These are phyloP conservation scores for Baudoinia panamericana DNA, from an alignment of 495 filamentous ascomycete genomes.

Conservation along the genomic window DNA sequence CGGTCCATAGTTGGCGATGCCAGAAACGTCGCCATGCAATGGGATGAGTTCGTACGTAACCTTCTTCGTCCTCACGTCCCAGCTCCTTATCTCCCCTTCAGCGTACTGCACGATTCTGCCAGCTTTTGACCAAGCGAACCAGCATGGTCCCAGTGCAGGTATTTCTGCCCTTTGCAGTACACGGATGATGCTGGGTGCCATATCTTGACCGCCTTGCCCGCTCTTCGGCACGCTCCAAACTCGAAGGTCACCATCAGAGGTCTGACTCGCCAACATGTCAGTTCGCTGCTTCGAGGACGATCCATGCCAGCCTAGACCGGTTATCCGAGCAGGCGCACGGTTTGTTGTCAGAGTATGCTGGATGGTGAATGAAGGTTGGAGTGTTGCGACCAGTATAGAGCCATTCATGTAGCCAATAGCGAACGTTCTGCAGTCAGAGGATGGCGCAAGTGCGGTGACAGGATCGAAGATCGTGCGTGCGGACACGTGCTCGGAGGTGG, in stretches of 20 bases:
- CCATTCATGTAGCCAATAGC: conserved; percentile 98
- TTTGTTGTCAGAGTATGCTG: conserved; percentile 79
- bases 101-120: conserved; percentile 87
- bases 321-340: conserved; percentile 73
- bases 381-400: conserved; percentile 75
- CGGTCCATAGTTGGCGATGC: conserved; percentile 76
- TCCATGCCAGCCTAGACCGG: conserved; percentile 89
- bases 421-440: conserved; percentile 88
- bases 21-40: conserved; percentile 67
- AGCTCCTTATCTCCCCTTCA: conserved; percentile 83
- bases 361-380: conserved; percentile 89
- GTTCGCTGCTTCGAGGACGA: conserved; percentile 95
- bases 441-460: conserved; percentile 79
- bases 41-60: conserved; percentile 79
- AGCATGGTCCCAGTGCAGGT: conserved; percentile 66
- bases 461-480: conserved; percentile 87
- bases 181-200: conserved; percentile 67
- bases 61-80: conserved; percentile 95
- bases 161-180: conserved; percentile 70
- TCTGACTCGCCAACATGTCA: conserved; percentile 93
- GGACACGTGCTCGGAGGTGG: conserved; percentile 84
- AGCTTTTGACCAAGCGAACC: conserved; percentile 98
- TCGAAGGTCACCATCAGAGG: conserved; percentile 77
- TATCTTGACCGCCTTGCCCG: conserved; percentile 53
- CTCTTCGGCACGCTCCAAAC: conserved; percentile 96